Base-by-base conservation (phyloP, 768 basidiomycete species). In the Lentinula aciculospora region DNA sequence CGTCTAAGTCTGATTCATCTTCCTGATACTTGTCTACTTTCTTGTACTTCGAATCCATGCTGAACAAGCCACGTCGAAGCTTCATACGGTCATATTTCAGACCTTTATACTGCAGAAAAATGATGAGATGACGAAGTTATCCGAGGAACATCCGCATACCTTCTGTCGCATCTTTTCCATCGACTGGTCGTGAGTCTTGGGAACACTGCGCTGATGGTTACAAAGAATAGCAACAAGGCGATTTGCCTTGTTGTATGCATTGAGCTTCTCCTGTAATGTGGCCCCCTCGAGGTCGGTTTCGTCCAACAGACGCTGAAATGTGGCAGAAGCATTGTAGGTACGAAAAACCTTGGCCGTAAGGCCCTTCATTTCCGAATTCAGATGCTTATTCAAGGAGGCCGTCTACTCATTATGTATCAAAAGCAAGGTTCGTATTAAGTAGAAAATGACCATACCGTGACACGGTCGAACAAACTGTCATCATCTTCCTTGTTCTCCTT, bases 341-440 rank as follows among this genome's bases (percentile, higher is more conserved):
- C 97, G 96, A 80, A 99, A 99, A 27, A 99, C 97, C 71, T 99
- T 99, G 58, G 97, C 97, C 0, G 97, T 96, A 27, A 99, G 81
- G 17, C 97, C 97, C 61, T 94, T 92, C 97, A 98, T 99, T 70
- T 96, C 94, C 28, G 81, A 83, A 45, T 83, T 84, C 59, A 99
- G 79, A 71, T 98, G 94, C 69, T 94, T 95, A 76, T 99, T 99
- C 59, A 99, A 74, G 7, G 78, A 76, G 6, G 81, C 75, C 2
- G 97, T 93, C 92, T 97, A 70, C 61, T 56, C 57, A 50, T 60
- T 69, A 37, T 74, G 64, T 50, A n/a, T n/a, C 40, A 48, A 39
- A 61, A 4, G 12, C 44, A 19, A 27, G 60, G 53, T 29, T 34
- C 19, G 17, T 40, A 34, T 57, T 53, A 61, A 62, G 49, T 32